Base-by-base conservation (phyloP, 129 eudicot genomes). In the Flaveria bidentis region DNA sequence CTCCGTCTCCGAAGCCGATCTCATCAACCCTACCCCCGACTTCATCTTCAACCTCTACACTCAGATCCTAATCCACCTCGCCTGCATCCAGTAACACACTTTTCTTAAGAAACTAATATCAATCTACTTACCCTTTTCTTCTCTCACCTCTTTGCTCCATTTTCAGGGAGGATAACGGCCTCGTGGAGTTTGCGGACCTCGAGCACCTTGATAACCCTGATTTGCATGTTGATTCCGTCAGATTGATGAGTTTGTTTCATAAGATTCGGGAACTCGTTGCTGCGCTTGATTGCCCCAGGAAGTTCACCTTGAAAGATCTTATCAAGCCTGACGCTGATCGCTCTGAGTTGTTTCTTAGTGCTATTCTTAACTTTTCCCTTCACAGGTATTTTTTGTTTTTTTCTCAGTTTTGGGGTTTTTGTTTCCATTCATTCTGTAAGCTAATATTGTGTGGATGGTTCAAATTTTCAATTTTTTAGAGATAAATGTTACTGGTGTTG, bases 151-250 rank as follows among this genome's bases (percentile, higher is more conserved):
- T 64, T 67, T 22, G 1, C 53, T 2, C 18, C 11, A 49, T 53
- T 84, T 84, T 60, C 88, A 90, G 98, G 87, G 98, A 93, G 41
- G 97, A 90, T 63, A 60, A 81, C 16, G 92, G 79, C 18, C 90
- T 85, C 18, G 78, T 93, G 18, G 92, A 90, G 55, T 93, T 93
- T 64, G 84, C 69, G 28, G 95, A 89, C 13, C 65, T 93, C 63
- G 91, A 87, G 76, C 89, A 86, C 49, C 76, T 93, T 0, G 98
- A 91, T 76, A 90, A 90, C 72, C 98, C 98, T 1, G 98, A 93
- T 61, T 47, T 67, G 56, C 96, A 88, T 28, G 80, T 73, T 13
- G 96, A 90, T 58, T 85, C 98, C 0, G 84, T 90, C 16, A 82
- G 78, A 56, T 68, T 45, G 36, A 79, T 88, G 81, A 84, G 78